Conservation (phyloP, 2,329 filamentous ascomycete species). For the Stemphylium vesicarium region DNA sequence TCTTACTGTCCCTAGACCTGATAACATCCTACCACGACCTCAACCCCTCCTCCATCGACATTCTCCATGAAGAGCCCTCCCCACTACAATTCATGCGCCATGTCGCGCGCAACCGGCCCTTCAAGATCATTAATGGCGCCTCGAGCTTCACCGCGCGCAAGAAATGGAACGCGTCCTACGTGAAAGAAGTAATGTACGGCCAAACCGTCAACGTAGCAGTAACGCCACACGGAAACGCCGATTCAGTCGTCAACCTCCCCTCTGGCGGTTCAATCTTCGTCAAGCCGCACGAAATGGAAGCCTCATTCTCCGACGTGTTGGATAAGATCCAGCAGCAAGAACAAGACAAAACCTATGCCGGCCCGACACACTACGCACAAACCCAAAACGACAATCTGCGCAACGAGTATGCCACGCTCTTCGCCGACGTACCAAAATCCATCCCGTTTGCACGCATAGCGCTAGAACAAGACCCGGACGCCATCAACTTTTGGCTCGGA, state of each 20-base stretch:
- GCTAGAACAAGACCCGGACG: slow-evolving; percentile 70
- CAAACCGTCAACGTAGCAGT: slow-evolving; percentile 75
- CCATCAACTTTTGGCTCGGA: slow-evolving; percentile 84
- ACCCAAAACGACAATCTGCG: slow-evolving; percentile 85
- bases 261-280: slow-evolving; percentile 62
- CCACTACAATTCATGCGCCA: slow-evolving; percentile 81
- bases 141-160: slow-evolving; percentile 66
- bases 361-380: slow-evolving; percentile 66
- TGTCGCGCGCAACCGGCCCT: slow-evolving; percentile 75
- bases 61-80: slow-evolving; percentile 69
- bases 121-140: slow-evolving; percentile 71
- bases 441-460: slow-evolving; percentile 78
- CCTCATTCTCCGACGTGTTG: slow-evolving; percentile 68
- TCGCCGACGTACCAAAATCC: slow-evolving; percentile 65
- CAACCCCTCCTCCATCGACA: slow-evolving; percentile 66
- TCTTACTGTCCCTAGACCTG: slow-evolving; percentile 49
- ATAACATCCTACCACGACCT: slow-evolving; percentile 76
- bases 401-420: slow-evolving; percentile 71
- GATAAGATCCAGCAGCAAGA: slow-evolving; percentile 67
- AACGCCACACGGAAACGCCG: slow-evolving; percentile 71
- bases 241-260: slow-evolving; percentile 68
- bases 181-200: slow-evolving; percentile 62
- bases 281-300: slow-evolving; percentile 72
- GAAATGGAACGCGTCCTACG: slow-evolving; percentile 68
- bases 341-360: not conserved